Evolutionary conservation across 2,329 filamentous ascomycete genomes (phyloP), one percentile per base, ranked within the genome.

Genomic region (Sclerotinia glacialis): DNA sequence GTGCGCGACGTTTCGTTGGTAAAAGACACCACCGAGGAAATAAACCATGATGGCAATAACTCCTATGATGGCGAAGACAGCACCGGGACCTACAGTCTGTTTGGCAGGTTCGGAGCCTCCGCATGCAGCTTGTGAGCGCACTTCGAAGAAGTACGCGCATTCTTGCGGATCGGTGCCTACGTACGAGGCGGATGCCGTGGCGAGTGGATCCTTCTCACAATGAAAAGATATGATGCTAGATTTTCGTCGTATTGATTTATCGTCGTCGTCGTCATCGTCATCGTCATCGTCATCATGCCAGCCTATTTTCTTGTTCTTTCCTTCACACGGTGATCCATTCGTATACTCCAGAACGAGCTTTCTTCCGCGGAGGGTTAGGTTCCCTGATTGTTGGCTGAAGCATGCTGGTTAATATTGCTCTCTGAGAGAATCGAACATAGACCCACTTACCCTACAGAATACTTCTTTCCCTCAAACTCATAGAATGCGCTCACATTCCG

Each of bases 71-170:
- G 91, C 90, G 76, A 99, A 99, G 16, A 99, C 78, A 81, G 92
- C 79, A 77, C 90, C 74, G 78, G 95, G 80, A 75, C 91, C 78
- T 82, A 89, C 80, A 78, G 88, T 81, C 81, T 93, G 79, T 76
- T 90, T 91, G 77, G 90, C 87, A 67, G 89, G 87, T 75, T 88
- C 85, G 54, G 84, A 83, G 65, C 82, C 82, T 16, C 84, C 82
- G 73, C 95, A 99, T 14, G 93, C 94, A 71, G 92, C 90, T 55
- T 86, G 84, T 31, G 92, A 95, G 71, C 94, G 90, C 60, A 93
- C 89, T 78, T 98, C 93, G 80, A 99, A 99, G 79, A 96, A 91
- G 79, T 98, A 99, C 40, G 92, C 87, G 82, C 95, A 99, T 68
- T 96, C 89, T 76, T 98, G 93, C 50, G 91, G 89, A 69, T 93